Evolutionary conservation across 176 grass and related monocot genomes (phyloP).

Genomic region (Saccharum officinarum): DNA sequence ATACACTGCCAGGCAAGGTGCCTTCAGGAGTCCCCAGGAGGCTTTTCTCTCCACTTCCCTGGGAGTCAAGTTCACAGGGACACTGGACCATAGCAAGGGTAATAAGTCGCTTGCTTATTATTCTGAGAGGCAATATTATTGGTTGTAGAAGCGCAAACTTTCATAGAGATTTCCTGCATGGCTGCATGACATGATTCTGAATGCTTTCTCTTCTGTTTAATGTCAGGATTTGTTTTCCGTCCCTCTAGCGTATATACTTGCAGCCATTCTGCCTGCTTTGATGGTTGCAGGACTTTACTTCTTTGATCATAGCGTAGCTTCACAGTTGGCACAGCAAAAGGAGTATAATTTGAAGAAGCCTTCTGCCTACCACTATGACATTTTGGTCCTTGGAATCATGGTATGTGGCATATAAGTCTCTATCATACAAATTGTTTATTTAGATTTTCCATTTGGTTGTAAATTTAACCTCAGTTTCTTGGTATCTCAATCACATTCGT

Average conservation of each 20-base stretch:
- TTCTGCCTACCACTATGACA: constrained; percentile 93
- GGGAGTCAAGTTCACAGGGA: constrained; percentile 61
- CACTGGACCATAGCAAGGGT: constrained; percentile 89
- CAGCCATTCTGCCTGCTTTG: constrained; percentile 77
- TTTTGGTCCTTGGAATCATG: constrained; percentile 87
- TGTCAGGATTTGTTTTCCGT: constrained; percentile 85
- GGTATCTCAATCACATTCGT: neutral
- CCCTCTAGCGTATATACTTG: constrained; percentile 79
- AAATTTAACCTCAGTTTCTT: neutral
- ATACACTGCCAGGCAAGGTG: constrained; percentile 60
- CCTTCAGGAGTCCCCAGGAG: constrained; percentile 78
- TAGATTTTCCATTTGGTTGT: neutral
- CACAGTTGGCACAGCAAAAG: constrained; percentile 92
- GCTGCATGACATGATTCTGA: neutral
- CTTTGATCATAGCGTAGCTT: constrained; percentile 96
- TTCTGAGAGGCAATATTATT: neutral
- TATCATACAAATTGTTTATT: neutral
- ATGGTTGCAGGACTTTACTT: constrained; percentile 98
- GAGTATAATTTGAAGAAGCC: constrained; percentile 97
- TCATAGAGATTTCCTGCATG: neutral
- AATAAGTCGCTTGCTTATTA: constrained; percentile 13
- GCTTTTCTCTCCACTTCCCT: constrained; percentile 82
- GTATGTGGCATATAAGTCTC: constrained; percentile 20
- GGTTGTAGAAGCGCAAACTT: neutral
- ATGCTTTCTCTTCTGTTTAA: neutral